A percentile compares a stretch with the other conserved stretches of the same genome.
phyloP scores from a whole-genome alignment of 441 rosid species.

The Mallotus japonicus region DNA sequence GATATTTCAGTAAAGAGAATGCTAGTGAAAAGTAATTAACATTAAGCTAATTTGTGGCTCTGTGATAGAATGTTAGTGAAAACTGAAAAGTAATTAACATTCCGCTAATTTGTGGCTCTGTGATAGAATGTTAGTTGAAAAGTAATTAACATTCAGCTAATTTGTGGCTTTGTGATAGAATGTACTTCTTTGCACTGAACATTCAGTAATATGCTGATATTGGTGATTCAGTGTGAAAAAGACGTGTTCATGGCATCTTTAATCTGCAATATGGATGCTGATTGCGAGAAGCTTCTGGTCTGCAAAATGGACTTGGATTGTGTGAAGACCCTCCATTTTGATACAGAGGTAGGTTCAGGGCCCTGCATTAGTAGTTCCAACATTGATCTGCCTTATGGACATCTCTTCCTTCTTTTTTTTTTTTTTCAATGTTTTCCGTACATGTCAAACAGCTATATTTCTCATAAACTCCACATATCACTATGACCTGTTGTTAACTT shows the following conservation, averaged over 20 bases:
- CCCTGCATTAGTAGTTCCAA: conserved; percentile 18
- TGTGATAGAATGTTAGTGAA: neutral
- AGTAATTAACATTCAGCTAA: neutral
- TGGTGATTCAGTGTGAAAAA: conserved; percentile 60
- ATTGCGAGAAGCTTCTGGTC: conserved; percentile 78
- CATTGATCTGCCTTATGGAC: neutral
- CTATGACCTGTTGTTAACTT: neutral
- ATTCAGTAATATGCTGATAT: neutral
- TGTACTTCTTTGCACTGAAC: neutral
- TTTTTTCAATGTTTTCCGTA: neutral
- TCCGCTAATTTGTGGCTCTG: neutral
- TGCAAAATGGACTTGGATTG: conserved; percentile 93
- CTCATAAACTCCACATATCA: neutral
- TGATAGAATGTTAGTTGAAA: neutral
- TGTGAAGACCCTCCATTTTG: conserved; percentile 79
- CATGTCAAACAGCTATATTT: neutral
- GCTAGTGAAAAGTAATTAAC: neutral
- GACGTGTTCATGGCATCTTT: conserved; percentile 84
- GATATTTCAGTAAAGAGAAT: conserved; percentile 8
- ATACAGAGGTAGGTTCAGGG: conserved; percentile 65
- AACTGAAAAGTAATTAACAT: neutral
- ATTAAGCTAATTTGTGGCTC: conserved; percentile 2
- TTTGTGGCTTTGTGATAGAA: neutral
- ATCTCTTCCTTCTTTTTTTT: neutral
- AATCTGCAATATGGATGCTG: conserved; percentile 79